A percentile compares a stretch with the other conserved stretches of the same genome.
phyloP scores from a whole-genome alignment of 208 protist species.

The Acanthamoeba castellanii region DNA sequence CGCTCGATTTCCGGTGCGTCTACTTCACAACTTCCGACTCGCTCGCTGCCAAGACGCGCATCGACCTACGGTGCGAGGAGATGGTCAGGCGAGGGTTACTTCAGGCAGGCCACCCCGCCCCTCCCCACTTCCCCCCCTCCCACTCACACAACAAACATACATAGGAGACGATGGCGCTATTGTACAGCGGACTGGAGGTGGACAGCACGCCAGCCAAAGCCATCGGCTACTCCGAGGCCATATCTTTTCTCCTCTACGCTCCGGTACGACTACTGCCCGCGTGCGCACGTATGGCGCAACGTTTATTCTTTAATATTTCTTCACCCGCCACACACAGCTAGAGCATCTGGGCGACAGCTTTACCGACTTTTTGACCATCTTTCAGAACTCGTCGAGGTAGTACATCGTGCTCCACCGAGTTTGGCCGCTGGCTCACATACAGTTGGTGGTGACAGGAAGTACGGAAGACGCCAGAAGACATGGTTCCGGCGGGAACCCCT shows the following conservation, averaged over 20 bases:
- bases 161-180: not conserved
- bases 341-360: not conserved
- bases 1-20: constrained; percentile 38
- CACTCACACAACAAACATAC: too few species aligned
- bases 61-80: constrained; percentile 36
- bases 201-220: constrained; percentile 14
- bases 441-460: not conserved
- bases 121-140: too few species aligned
- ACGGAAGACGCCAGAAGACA: not conserved
- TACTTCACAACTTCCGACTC: constrained; percentile 20
- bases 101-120: too few species aligned
- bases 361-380: not conserved
- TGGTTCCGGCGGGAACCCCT: constrained; percentile 6
- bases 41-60: not conserved
- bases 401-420: not conserved
- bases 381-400: constrained; percentile 8
- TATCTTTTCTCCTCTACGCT: constrained; percentile 20
- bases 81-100: constrained; percentile 16
- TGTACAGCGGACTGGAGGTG: not conserved
- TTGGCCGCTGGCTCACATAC: not conserved
- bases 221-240: constrained; percentile 22
- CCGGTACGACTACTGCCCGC: not conserved
- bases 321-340: not conserved
- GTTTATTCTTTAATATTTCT: not conserved
- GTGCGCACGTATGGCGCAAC: not conserved